Evolutionary conservation across 2,329 filamentous ascomycete genomes (phyloP).

Genomic region (Fusarium dimerum): DNA sequence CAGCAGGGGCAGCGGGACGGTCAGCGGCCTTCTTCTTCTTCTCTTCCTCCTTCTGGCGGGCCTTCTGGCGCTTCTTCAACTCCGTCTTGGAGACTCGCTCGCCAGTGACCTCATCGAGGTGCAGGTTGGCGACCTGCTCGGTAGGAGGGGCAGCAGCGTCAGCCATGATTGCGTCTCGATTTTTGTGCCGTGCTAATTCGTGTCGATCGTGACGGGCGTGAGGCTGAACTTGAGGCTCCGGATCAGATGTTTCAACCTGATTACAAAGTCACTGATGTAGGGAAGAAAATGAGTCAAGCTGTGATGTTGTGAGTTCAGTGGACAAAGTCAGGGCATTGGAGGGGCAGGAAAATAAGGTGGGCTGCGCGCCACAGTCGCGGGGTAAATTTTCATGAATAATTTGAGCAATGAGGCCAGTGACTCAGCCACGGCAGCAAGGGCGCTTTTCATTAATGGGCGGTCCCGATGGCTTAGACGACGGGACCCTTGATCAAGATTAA

Average conservation of each 20-base stretch:
- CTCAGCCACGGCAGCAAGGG: conserved; percentile 18
- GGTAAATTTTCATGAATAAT: conserved; percentile 27
- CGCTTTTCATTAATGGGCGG: background rate
- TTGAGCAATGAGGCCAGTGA: conserved; percentile 9
- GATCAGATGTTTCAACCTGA: conserved; percentile 15
- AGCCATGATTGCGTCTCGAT: conserved; percentile 29
- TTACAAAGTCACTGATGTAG: conserved; percentile 14
- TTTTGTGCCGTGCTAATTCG: background rate
- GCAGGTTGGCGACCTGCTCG: conserved; percentile 67
- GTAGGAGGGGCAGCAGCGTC: conserved; percentile 40
- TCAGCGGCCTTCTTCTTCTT: conserved; percentile 84
- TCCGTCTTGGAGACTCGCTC: conserved; percentile 83
- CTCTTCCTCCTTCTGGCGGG: conserved; percentile 80
- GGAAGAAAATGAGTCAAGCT: conserved; percentile 22
- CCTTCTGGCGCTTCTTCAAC: conserved; percentile 95
- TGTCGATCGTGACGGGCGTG: conserved; percentile 4
- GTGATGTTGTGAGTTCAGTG: conserved; percentile 27
- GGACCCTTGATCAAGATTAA: too few relatives aligned
- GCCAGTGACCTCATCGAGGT: conserved; percentile 90
- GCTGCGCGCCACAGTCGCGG: conserved; percentile 32
- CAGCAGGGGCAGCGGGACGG: conserved; percentile 68
- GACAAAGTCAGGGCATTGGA: conserved; percentile 32
- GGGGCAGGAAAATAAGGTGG: conserved; percentile 29
- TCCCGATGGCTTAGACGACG: background rate
- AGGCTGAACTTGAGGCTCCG: conserved; percentile 5